Evolutionary conservation across 768 basidiomycete species (phyloP).

Genomic region (Melanogaster broomeanus): DNA sequence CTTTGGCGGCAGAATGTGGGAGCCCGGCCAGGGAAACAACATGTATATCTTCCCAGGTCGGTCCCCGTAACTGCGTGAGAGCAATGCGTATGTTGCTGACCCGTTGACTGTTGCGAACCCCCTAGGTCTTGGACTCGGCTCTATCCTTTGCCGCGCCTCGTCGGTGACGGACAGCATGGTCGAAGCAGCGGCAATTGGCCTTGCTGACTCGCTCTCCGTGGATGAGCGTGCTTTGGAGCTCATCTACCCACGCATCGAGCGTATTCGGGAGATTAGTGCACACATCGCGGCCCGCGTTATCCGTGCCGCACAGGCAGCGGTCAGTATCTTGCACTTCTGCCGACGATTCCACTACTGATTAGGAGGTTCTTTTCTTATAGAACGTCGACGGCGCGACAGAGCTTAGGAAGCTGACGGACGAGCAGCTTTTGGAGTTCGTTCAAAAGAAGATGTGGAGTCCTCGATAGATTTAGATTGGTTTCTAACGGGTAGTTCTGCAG

Average conservation of each 20-base stretch:
- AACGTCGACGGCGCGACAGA: slow-evolving; percentile 54
- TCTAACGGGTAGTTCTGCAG: neutral
- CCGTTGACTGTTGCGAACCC: neutral
- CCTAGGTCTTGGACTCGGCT: slow-evolving; percentile 60
- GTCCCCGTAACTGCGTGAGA: slow-evolving; percentile 31
- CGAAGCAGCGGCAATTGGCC: slow-evolving; percentile 80
- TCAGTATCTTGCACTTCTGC: slow-evolving; percentile 37
- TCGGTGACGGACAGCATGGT: slow-evolving; percentile 86
- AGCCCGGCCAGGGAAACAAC: slow-evolving; percentile 93
- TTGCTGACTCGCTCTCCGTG: slow-evolving; percentile 69
- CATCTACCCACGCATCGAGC: slow-evolving; percentile 81
- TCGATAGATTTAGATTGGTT: slow-evolving; percentile 19
- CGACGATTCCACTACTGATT: slow-evolving; percentile 13
- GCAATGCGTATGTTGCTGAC: too few species aligned
- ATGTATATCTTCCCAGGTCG: slow-evolving; percentile 83
- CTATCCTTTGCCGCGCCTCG: slow-evolving; percentile 68
- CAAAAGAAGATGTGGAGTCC: slow-evolving; percentile 77
- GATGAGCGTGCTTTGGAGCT: slow-evolving; percentile 69
- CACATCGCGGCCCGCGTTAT: slow-evolving; percentile 76
- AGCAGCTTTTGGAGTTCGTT: slow-evolving; percentile 54
- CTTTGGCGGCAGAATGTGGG: slow-evolving; percentile 55
- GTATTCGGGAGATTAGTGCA: slow-evolving; percentile 85
- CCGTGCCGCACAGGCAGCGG: slow-evolving; percentile 75
- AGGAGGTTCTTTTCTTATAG: slow-evolving; percentile 28
- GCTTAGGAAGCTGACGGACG: slow-evolving; percentile 59